Evolutionary conservation across 2,329 filamentous ascomycete species (phyloP).

Genomic region (Tolypocladium amazonense): DNA sequence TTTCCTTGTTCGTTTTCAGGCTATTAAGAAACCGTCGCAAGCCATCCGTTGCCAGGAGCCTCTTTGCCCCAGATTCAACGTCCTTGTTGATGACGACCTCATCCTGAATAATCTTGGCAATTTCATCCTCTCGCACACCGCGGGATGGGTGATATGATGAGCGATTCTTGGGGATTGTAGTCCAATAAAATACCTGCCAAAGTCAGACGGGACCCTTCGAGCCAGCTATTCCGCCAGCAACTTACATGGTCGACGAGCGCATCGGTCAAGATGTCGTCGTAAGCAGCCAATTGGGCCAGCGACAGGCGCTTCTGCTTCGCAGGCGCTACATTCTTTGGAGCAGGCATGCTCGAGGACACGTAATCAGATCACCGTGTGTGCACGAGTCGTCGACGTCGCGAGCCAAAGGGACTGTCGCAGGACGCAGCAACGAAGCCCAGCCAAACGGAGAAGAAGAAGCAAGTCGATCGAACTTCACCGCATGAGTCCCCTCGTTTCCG

Average conservation of each 20-base stretch:
- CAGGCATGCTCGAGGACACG: conserved; percentile 19
- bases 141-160: conserved; percentile 76
- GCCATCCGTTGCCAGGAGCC: conserved; percentile 62
- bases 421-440: not conserved
- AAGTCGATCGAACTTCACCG: not conserved
- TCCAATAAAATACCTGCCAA: conserved; percentile 85
- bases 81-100: conserved; percentile 69
- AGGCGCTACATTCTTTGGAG: conserved; percentile 20
- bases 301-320: conserved; percentile 65
- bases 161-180: conserved; percentile 87
- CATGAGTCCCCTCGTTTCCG: not conserved
- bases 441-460: not conserved
- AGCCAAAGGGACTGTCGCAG: not conserved
- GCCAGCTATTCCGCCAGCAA: conserved; percentile 10
- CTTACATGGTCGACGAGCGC: conserved; percentile 88
- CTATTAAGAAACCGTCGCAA: conserved; percentile 58
- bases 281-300: conserved; percentile 76
- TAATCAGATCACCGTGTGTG: not conserved
- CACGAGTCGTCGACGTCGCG: not conserved
- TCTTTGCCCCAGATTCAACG: conserved; percentile 55
- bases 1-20: conserved; percentile 66
- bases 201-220: conserved; percentile 3
- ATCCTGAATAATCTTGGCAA: conserved; percentile 48
- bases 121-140: conserved; percentile 57
- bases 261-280: conserved; percentile 94